phyloP scores from a whole-genome alignment of 305 asterid genomes.

The Solanum hybrid region DNA sequence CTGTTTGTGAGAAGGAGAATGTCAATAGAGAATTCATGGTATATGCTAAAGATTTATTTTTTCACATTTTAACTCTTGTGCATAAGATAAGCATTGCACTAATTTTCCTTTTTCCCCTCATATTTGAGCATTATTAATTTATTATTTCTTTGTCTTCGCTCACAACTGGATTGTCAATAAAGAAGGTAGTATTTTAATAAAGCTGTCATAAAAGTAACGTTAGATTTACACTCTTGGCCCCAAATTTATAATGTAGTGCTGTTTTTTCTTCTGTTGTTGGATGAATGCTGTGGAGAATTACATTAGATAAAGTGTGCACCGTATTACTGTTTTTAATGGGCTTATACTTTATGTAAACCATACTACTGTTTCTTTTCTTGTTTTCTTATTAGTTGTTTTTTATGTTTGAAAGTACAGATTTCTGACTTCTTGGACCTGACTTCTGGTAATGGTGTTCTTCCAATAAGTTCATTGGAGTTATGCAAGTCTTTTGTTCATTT shows the following conservation, averaged over 20 bases:
- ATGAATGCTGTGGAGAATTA: neutral
- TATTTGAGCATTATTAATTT: neutral
- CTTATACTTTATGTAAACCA: neutral
- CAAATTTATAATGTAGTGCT: neutral
- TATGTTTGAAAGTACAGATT: neutral
- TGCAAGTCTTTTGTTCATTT: neutral
- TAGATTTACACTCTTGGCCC: neutral
- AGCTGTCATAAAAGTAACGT: neutral
- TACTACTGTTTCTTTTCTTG: neutral
- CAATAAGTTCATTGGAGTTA: neutral
- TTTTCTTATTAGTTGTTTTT: neutral
- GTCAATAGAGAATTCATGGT: neutral
- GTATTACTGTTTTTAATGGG: neutral
- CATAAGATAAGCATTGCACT: neutral
- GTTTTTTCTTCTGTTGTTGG: neutral
- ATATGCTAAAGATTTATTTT: neutral
- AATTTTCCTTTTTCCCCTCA: neutral
- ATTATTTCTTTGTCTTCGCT: neutral
- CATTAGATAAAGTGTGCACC: neutral
- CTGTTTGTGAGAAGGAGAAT: neutral
- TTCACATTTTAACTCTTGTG: neutral
- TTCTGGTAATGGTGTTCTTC: neutral
- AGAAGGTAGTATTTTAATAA: neutral
- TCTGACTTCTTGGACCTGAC: neutral
- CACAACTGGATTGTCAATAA: neutral